A percentile compares a stretch with the other conserved stretches of the same genome.
These are phyloP conservation scores for Chlorella sp. DNA, from an alignment of 139 green algal species.

Conservation along the genomic window DNA sequence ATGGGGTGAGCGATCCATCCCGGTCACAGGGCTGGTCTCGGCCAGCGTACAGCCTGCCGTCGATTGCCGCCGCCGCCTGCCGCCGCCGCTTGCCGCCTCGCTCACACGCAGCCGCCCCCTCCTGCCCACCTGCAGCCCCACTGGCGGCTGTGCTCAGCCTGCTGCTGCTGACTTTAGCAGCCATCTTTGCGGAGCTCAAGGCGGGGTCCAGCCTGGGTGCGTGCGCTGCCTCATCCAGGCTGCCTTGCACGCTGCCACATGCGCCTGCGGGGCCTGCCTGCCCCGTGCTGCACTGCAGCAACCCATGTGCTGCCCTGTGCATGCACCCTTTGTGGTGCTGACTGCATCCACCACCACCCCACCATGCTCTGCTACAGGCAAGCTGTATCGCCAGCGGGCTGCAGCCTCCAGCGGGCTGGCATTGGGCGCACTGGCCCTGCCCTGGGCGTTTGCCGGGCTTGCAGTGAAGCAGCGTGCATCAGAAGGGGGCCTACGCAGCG, in stretches of 20 bases:
- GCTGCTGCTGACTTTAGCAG: neutral
- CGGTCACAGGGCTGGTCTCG: no score
- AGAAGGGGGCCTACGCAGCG: no score
- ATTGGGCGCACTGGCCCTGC: constrained; percentile 12
- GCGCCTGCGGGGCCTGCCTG: neutral
- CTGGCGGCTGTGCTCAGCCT: neutral
- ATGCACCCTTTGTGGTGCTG: no score
- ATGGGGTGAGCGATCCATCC: neutral
- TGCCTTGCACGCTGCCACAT: no score
- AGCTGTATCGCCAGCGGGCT: neutral
- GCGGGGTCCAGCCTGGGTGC: neutral
- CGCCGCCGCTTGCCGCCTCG: no score
- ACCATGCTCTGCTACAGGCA: neutral
- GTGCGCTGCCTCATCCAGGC: neutral
- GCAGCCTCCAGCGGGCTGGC: constrained; percentile 20
- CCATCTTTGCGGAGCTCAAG: neutral
- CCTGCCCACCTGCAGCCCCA: no score
- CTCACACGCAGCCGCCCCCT: neutral
- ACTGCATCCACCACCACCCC: neutral
- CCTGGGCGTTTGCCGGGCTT: constrained; percentile 5
- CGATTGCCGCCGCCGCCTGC: no score
- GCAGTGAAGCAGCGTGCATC: neutral
- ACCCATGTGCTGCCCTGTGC: neutral
- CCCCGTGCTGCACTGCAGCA: no score
- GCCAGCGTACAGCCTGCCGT: no score